Percentiles rank a stretch among this genome's conserved stretches.
phyloP scores from a whole-genome alignment of 331 rosid genomes.

The Phaseolus coccineus region DNA sequence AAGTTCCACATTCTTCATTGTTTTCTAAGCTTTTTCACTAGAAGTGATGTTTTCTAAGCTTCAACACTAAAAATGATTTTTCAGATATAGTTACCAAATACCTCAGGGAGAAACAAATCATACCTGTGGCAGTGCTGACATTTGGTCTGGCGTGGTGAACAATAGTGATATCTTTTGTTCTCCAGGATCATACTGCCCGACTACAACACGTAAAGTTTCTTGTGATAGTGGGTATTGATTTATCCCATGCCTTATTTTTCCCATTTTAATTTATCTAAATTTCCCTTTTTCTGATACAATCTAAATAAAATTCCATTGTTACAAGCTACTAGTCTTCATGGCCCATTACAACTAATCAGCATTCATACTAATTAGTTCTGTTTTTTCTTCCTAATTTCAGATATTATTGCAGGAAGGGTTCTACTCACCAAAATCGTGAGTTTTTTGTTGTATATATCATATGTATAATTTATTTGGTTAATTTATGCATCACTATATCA shows the following conservation, averaged over 20 bases:
- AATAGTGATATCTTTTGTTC: constrained; percentile 84
- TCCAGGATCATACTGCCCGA: constrained; percentile 85
- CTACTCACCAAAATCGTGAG: constrained; percentile 69
- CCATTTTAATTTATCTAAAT: constrained; percentile 30
- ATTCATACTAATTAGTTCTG: constrained; percentile 19
- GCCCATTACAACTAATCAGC: constrained; percentile 40
- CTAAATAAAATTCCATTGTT: constrained; percentile 21
- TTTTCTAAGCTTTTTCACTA: constrained; percentile 36
- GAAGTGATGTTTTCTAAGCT: constrained; percentile 8
- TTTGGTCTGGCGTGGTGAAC: constrained; percentile 66
- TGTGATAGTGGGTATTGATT: constrained; percentile 84
- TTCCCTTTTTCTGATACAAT: constrained; percentile 39
- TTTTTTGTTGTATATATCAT: neutral
- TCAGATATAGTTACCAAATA: constrained; percentile 78
- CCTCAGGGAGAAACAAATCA: constrained; percentile 75
- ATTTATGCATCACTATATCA: neutral
- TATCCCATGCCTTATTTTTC: constrained; percentile 44
- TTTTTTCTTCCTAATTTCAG: constrained; percentile 60
- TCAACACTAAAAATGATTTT: constrained; percentile 41
- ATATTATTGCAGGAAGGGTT: constrained; percentile 84
- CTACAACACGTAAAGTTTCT: constrained; percentile 56
- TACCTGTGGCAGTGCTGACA: constrained; percentile 87
- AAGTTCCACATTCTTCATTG: constrained; percentile 50
- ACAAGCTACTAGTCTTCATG: neutral
- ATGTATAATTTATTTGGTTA: constrained; percentile 32